Evolutionary conservation across 2,329 filamentous ascomycete genomes (phyloP).

Genomic region (Thelonectria discophora): DNA sequence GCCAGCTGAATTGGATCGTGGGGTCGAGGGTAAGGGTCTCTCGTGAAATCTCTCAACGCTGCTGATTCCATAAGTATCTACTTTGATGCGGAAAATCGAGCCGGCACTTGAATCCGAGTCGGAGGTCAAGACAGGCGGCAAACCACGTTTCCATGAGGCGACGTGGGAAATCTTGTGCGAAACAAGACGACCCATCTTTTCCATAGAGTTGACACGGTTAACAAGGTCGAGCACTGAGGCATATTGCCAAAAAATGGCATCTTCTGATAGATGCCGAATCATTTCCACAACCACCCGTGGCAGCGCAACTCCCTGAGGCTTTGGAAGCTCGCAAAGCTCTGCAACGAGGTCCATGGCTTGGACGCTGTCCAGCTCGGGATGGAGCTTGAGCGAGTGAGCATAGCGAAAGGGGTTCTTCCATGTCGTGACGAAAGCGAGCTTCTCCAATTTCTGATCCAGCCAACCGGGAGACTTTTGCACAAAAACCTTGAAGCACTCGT

Average conservation of each 20-base stretch:
- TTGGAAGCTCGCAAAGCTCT: not conserved
- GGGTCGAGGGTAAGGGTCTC: not conserved
- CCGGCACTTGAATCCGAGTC: not conserved
- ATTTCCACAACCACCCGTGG: not conserved
- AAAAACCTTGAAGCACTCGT: too few relatives aligned
- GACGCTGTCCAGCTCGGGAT: not conserved
- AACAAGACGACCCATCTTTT: not conserved
- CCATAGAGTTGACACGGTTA: not conserved
- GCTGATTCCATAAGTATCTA: not conserved
- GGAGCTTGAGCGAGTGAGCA: not conserved
- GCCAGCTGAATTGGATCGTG: not conserved
- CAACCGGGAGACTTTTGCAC: too few relatives aligned
- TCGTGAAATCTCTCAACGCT: not conserved
- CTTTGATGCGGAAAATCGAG: not conserved
- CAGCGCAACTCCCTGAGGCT: not conserved
- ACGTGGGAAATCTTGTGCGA: not conserved
- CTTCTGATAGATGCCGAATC: not conserved
- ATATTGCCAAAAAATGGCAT: not conserved
- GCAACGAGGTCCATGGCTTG: not conserved
- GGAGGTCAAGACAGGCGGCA: not conserved
- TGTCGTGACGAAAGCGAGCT: too few relatives aligned
- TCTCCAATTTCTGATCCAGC: too few relatives aligned
- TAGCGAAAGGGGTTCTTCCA: too few relatives aligned
- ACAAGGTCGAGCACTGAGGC: not conserved
- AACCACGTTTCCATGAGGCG: not conserved